A percentile compares a stretch with the other conserved stretches of the same genome.
Evolutionary conservation across 257 asterid genomes (phyloP).

Genomic region (Plantago ovata): DNA sequence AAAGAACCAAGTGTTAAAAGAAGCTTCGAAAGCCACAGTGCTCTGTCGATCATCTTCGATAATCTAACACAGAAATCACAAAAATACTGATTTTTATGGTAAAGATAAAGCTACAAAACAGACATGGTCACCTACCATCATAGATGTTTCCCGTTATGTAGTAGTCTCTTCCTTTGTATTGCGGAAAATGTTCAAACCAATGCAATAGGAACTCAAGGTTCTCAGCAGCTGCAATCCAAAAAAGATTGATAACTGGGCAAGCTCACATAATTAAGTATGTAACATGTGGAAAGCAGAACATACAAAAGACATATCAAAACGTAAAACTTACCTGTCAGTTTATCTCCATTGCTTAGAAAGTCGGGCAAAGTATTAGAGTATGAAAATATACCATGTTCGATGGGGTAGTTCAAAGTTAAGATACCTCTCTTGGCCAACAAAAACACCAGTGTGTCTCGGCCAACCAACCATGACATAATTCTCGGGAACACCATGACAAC

Average conservation of each 20-base stretch:
- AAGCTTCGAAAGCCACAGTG: no score
- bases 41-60: no score
- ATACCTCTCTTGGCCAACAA: no score
- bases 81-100: background rate
- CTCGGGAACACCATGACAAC: no score
- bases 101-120: background rate
- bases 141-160: conserved; percentile 88
- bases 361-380: conserved; percentile 86
- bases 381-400: no score
- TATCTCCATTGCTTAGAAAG: conserved; percentile 65
- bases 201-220: conserved; percentile 56
- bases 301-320: background rate
- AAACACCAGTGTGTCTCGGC: no score
- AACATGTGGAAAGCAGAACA: conserved; percentile 7
- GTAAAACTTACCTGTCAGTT: conserved; percentile 63
- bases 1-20: no score
- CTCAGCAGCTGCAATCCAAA: conserved; percentile 66
- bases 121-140: conserved; percentile 55
- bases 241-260: conserved; percentile 13
- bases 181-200: conserved; percentile 91
- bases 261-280: conserved; percentile 3
- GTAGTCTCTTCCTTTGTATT: conserved; percentile 78
- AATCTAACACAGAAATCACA: background rate
- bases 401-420: no score
- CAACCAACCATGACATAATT: no score